A percentile compares a stretch with the other conserved stretches of the same genome.
Evolutionary conservation across 2,329 filamentous ascomycete genomes (phyloP).

Genomic region (Arthrobotrys sinensis): DNA sequence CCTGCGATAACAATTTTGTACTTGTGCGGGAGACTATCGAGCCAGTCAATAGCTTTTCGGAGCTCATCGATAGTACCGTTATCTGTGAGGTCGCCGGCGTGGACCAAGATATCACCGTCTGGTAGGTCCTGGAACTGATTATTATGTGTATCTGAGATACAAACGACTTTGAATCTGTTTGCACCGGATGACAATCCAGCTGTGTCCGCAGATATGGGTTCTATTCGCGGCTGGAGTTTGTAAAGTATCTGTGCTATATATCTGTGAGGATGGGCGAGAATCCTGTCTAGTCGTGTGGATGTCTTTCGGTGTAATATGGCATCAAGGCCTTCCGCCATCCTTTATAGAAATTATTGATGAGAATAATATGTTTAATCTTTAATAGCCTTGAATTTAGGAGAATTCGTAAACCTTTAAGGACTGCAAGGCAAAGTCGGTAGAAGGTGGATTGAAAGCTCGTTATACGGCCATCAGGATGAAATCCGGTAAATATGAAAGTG

Average conservation of each 20-base stretch:
- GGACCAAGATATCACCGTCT: slow-evolving; percentile 86
- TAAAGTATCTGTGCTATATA: slow-evolving; percentile 38
- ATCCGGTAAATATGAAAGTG: no score
- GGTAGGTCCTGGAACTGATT: slow-evolving; percentile 76
- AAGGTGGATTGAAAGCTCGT: no score
- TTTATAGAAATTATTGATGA: neutral
- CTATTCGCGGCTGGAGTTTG: neutral
- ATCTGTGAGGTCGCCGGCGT: slow-evolving; percentile 88
- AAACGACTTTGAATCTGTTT: slow-evolving; percentile 80
- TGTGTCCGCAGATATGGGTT: neutral
- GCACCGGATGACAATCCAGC: neutral
- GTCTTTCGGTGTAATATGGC: slow-evolving; percentile 37
- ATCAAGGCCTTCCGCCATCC: slow-evolving; percentile 41
- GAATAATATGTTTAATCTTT: neutral
- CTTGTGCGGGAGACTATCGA: slow-evolving; percentile 79
- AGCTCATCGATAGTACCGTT: slow-evolving; percentile 80
- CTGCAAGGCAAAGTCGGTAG: no score
- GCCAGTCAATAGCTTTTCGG: slow-evolving; percentile 87
- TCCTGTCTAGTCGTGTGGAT: slow-evolving; percentile 22
- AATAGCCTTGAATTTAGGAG: neutral
- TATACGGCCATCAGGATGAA: no score
- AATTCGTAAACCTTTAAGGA: no score
- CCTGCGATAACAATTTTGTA: slow-evolving; percentile 88
- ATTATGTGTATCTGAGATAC: slow-evolving; percentile 90
- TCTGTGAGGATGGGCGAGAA: slow-evolving; percentile 21